Conservation (phyloP, 164 flowering plant genomes). For the Aristolochia contorta region DNA sequence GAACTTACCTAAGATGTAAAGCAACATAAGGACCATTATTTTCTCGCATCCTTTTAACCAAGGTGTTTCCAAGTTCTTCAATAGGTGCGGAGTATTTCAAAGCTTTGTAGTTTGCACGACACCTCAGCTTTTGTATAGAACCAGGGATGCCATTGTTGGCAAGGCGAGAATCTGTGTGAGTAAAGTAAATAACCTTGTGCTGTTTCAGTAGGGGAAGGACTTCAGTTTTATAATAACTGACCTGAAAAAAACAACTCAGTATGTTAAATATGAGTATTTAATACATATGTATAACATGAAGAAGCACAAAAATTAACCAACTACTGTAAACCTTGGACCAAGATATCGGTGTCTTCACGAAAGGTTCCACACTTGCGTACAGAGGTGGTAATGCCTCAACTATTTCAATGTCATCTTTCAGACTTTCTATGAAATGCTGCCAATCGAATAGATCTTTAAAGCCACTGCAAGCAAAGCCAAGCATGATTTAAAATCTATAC, state of each 20-base stretch:
- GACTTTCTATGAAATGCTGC: slow-evolving; percentile 81
- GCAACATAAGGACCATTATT: slow-evolving; percentile 71
- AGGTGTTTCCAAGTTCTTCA: slow-evolving; percentile 69
- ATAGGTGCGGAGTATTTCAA: slow-evolving; percentile 75
- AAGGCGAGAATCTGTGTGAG: slow-evolving; percentile 92
- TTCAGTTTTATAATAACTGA: slow-evolving; percentile 67
- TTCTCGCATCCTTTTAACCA: slow-evolving; percentile 72
- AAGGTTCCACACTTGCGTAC: slow-evolving; percentile 58
- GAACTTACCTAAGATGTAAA: slow-evolving; percentile 79
- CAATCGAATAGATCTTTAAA: slow-evolving; percentile 96
- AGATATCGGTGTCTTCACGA: slow-evolving; percentile 82
- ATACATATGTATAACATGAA: background rate
- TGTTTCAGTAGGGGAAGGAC: slow-evolving; percentile 79
- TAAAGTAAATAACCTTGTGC: slow-evolving; percentile 85
- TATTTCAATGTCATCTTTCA: slow-evolving; percentile 71
- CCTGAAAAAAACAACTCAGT: slow-evolving; percentile 34
- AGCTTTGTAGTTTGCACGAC: slow-evolving; percentile 85
- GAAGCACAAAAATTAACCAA: background rate
- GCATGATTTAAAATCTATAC: background rate
- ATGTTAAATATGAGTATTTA: background rate
- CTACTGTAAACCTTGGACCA: slow-evolving; percentile 79
- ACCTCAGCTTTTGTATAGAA: slow-evolving; percentile 84
- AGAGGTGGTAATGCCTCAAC: slow-evolving; percentile 69
- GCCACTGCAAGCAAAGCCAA: slow-evolving; percentile 49
- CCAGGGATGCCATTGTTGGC: slow-evolving; percentile 76